Percentiles rank a stretch among this genome's conserved stretches.
These are phyloP conservation scores for Sisymbrium irio DNA, from an alignment of 345 rosid species.

Conservation along the genomic window DNA sequence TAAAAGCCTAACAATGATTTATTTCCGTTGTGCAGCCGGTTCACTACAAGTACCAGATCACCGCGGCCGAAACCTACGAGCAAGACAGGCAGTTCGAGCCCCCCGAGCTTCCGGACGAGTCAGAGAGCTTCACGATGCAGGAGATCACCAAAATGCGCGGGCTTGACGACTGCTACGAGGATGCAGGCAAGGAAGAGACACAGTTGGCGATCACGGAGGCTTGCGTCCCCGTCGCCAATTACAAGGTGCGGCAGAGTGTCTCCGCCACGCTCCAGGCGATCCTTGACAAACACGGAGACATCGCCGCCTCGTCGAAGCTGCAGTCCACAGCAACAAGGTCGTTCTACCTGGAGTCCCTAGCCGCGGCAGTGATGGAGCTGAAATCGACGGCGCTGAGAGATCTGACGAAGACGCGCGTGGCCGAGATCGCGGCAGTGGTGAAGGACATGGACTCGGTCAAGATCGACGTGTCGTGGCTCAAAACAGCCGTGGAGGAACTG, in stretches of 20 bases:
- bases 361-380: slow-evolving; percentile 71
- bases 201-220: slow-evolving; percentile 56
- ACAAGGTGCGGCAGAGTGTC: slow-evolving; percentile 57
- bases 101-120: slow-evolving; percentile 31
- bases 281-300: slow-evolving; percentile 69
- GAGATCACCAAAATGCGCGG: slow-evolving; percentile 34
- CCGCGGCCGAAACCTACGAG: slow-evolving; percentile 18
- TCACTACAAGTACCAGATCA: slow-evolving; percentile 26
- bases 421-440: slow-evolving; percentile 66
- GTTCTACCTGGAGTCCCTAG: slow-evolving; percentile 67
- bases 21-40: slow-evolving; percentile 28
- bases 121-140: slow-evolving; percentile 23
- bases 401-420: slow-evolving; percentile 60
- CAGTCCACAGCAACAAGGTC: slow-evolving; percentile 70
- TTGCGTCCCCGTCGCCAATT: slow-evolving; percentile 64
- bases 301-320: slow-evolving; percentile 66
- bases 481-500: slow-evolving; percentile 36
- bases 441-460: slow-evolving; percentile 73
- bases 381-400: slow-evolving; percentile 51
- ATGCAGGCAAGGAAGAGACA: slow-evolving; percentile 39
- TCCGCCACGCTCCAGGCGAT: slow-evolving; percentile 54
- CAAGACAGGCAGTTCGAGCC: slow-evolving; percentile 33
- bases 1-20: not conserved
- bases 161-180: slow-evolving; percentile 9
- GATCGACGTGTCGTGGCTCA: slow-evolving; percentile 66